phyloP scores from a whole-genome alignment of 306 rosid genomes.

The Cyclanthera cordifolia region DNA sequence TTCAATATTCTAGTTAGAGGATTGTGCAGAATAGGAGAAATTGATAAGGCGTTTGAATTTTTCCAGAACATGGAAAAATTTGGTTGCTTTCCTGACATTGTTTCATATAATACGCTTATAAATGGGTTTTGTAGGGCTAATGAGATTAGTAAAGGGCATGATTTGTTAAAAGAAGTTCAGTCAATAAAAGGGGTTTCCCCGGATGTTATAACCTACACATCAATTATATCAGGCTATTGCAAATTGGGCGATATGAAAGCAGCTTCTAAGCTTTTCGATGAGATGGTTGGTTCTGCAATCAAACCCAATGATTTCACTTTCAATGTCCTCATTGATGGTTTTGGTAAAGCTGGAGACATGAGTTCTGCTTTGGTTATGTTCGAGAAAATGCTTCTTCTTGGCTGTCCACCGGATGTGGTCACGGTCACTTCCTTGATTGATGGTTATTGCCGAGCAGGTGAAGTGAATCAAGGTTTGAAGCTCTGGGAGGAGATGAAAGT shows the following conservation, averaged over 20 bases:
- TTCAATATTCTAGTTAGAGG: constrained; percentile 70
- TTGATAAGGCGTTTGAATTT: constrained; percentile 46
- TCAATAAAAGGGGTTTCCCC: constrained; percentile 28
- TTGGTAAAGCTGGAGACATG: constrained; percentile 53
- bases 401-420: constrained; percentile 52
- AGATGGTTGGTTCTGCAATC: constrained; percentile 41
- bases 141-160: constrained; percentile 41
- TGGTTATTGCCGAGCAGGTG: constrained; percentile 56
- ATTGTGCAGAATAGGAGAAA: constrained; percentile 39
- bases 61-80: constrained; percentile 45
- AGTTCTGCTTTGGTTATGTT: constrained; percentile 37
- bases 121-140: constrained; percentile 57
- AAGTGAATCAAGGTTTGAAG: constrained; percentile 41
- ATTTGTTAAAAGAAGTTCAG: constrained; percentile 37
- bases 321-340: constrained; percentile 61
- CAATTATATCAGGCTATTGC: constrained; percentile 63
- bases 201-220: constrained; percentile 53
- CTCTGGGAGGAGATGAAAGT: constrained; percentile 63
- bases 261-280: constrained; percentile 41
- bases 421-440: constrained; percentile 62
- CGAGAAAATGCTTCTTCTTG: constrained; percentile 41
- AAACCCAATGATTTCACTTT: constrained; percentile 51
- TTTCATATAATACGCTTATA: constrained; percentile 62
- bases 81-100: constrained; percentile 57
- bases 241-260: constrained; percentile 48